Base-by-base conservation (phyloP, 768 basidiomycete species). In the Hygrophoropsis aurantiaca region DNA sequence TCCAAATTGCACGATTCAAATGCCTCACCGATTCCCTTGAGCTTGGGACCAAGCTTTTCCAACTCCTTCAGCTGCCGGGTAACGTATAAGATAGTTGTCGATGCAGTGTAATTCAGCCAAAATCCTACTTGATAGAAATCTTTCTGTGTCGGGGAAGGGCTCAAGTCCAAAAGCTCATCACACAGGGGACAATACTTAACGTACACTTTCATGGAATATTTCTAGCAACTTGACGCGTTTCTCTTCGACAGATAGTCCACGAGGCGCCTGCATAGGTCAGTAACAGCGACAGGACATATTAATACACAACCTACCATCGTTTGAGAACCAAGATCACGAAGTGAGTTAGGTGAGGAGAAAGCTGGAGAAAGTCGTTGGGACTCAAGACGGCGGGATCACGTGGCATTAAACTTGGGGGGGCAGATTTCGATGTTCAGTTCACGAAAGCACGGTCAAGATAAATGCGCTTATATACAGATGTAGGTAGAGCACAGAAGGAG, bases 181-280 rank as follows among this genome's bases (percentile, higher is more conserved):
- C 21, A 27, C 19, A 23, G 23, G 13, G 19, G 40, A 9, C 18
- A 24, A 15, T 26, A 40, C 11, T 18, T 11, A 39, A 49, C 44
- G 50, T 58, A 91, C 92, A 13, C 86, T 85, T 66, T 97, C 94
- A 58, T 94, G 92, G 58, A 97, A 95, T 54, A 97, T 90, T 68
- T 94, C 94, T 16, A 95, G 67, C 45, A 97, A 66, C 63, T 88
- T 92, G 49, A 84, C 75, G 59, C 89, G 85, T 69, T 97, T 97
- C 66, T 97, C 94, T 58, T 94, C 91, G 5, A 77, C 80, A 19
- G 90, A 93, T 27, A 97, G 74, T 57, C 94, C 93, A 69, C 89
- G 77, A 25, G 87, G 85, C 45, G 87, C 85, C 87, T 85, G 36
- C 19, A 33, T 33, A 36, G n/a, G 26, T 30, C 27, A 30, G 27